Evolutionary conservation across 306 rosid genomes (phyloP).

Genomic region (Chamaecrista fasciculata): DNA sequence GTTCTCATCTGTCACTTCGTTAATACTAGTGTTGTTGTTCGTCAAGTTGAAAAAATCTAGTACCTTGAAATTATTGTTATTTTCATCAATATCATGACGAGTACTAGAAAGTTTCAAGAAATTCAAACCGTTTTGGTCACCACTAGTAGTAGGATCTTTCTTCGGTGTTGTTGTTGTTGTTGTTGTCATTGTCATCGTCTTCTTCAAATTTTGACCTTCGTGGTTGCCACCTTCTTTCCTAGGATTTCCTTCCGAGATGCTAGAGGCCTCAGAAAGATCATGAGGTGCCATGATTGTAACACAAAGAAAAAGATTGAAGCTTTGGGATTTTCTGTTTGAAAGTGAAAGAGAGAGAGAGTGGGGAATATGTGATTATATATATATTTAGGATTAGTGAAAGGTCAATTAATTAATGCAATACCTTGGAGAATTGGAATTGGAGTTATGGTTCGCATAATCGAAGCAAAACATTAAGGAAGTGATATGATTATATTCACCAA

Average conservation of each 20-base stretch:
- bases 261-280: constrained; percentile 40
- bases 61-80: not conserved
- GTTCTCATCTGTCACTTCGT: not conserved
- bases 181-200: not conserved
- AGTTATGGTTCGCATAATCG: constrained; percentile 23
- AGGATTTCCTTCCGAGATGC: constrained; percentile 31
- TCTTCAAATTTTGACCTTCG: too few species aligned
- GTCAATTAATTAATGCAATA: constrained; percentile 33
- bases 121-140: constrained; percentile 15
- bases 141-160: not conserved
- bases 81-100: too few species aligned
- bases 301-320: not conserved
- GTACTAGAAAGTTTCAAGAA: constrained; percentile 38
- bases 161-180: constrained; percentile 1
- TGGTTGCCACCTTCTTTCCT: not conserved
- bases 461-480: constrained; percentile 23
- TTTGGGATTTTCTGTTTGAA: constrained; percentile 1
- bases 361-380: not conserved
- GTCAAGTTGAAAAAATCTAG: constrained; percentile 36
- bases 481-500: not conserved
- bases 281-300: constrained; percentile 32
- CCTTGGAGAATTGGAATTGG: constrained; percentile 25
- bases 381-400: constrained; percentile 32
- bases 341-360: not conserved
- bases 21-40: too few species aligned